These are phyloP conservation scores for Solanum microdontum DNA, from an alignment of 257 asterid genomes.

Conservation along the genomic window DNA sequence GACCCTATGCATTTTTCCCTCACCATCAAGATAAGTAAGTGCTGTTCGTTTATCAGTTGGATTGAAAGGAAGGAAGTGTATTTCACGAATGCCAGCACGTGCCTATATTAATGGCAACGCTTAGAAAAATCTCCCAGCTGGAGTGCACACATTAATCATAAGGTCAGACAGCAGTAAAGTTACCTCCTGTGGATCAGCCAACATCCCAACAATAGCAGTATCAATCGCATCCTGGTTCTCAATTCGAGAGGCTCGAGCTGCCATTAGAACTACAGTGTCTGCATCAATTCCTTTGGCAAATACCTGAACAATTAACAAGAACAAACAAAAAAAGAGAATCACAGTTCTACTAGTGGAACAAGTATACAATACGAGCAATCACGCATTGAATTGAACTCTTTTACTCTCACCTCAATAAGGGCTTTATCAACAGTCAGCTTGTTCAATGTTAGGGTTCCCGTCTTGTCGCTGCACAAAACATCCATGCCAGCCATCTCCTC, in stretches of 20 bases:
- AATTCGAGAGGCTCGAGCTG: constrained; percentile 79
- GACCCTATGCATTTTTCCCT: constrained; percentile 47
- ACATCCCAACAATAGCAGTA: constrained; percentile 88
- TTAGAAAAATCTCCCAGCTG: background rate
- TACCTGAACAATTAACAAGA: constrained; percentile 29
- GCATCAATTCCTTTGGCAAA: constrained; percentile 60
- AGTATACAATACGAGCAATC: background rate
- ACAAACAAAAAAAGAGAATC: background rate
- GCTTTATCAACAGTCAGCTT: constrained; percentile 92
- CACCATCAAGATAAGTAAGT: constrained; percentile 36
- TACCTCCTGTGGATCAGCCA: constrained; percentile 99
- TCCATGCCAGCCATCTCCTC: constrained; percentile 99
- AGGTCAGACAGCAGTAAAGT: background rate
- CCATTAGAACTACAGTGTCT: constrained; percentile 72
- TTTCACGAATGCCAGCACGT: constrained; percentile 87
- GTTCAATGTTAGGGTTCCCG: constrained; percentile 87
- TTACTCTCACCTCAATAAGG: constrained; percentile 64
- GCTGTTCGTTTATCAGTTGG: constrained; percentile 69
- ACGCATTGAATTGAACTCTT: background rate
- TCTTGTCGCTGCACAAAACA: constrained; percentile 95
- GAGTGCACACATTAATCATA: background rate
- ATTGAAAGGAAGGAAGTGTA: constrained; percentile 93
- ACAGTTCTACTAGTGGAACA: background rate
- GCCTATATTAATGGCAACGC: constrained; percentile 32
- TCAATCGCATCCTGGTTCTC: constrained; percentile 99